Base-by-base conservation (phyloP, 805 yeast genomes). In the Maudiozyma serrabonitensis region DNA sequence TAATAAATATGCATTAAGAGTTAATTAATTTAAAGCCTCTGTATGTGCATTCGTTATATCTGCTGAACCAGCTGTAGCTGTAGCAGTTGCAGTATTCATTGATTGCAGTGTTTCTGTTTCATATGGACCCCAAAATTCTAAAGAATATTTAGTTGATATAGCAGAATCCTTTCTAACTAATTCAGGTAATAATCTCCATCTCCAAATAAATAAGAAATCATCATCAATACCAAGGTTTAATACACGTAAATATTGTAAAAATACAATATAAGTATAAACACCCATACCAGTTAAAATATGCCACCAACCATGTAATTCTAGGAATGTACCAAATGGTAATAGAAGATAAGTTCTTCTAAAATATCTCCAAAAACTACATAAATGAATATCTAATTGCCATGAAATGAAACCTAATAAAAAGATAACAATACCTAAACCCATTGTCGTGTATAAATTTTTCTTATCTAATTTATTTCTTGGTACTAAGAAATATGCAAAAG, bases 301-400 rank as follows among this genome's bases (percentile, higher is more conserved):
- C 98, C 98, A 91, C 97, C 97, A 91, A 23, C 95, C 96, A 61
- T 91, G 98, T 28, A 95, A 84, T 66, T 91, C 98, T 35, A 91
- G 71, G 3, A 91, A 55, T 52, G 88, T 76, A 1, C 98, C 98
- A 47, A 83, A 76, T 2, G 97, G 97, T 46, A 64, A 45, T 69
- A 84, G 75, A 3, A 97, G 95, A 13, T 81, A 64, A 4, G 69
- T 56, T 51, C 93, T 76, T 64, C 96, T 76, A 15, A 78, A 60
- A 6, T 66, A 52, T 39, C 81, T 75, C 66, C 87, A 81, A 23
- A 66, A 64, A 15, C 70, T 56, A 64, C 98, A 91, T 50, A 84
- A 76, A 55, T 87, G 85, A 50, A 86, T 87, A 64, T 91, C 98
- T 57, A 87, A 64, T 62, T 88, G 88, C 98, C 98, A 91, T 50